Conservation (phyloP, 2,329 filamentous ascomycete species). For the Colletotrichum aenigma region DNA sequence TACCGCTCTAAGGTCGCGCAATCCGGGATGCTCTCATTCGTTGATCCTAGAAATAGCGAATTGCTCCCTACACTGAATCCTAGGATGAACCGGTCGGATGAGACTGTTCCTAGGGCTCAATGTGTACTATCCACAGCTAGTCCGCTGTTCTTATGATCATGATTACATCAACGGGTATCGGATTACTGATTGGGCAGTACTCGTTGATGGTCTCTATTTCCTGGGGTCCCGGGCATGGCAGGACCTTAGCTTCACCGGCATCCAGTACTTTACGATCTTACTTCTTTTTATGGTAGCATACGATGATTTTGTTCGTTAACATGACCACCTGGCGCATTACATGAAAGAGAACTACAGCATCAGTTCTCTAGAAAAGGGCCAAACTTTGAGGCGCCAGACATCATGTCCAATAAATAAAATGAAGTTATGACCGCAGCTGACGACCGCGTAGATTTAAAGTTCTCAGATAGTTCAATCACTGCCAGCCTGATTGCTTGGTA, state of each 20-base stretch:
- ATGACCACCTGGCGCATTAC: background rate
- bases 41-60: background rate
- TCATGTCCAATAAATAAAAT: background rate
- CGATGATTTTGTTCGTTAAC: background rate
- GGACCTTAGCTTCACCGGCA: background rate
- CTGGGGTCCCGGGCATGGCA: background rate
- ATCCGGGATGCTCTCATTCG: background rate
- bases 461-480: background rate
- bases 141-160: background rate
- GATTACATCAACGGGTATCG: fast-evolving
- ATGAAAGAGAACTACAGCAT: background rate
- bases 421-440: background rate
- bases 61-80: background rate
- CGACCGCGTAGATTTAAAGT: background rate
- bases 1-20: background rate
- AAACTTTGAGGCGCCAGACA: background rate
- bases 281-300: background rate
- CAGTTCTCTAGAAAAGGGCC: background rate
- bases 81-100: background rate
- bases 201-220: background rate
- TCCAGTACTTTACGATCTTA: background rate
- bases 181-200: background rate
- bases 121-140: background rate
- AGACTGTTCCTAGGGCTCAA: background rate
- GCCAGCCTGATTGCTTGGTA: background rate